Evolutionary conservation across 129 eudicot species (phyloP), one percentile per base, ranked within the genome.

Genomic region (Flaveria ramosissima): DNA sequence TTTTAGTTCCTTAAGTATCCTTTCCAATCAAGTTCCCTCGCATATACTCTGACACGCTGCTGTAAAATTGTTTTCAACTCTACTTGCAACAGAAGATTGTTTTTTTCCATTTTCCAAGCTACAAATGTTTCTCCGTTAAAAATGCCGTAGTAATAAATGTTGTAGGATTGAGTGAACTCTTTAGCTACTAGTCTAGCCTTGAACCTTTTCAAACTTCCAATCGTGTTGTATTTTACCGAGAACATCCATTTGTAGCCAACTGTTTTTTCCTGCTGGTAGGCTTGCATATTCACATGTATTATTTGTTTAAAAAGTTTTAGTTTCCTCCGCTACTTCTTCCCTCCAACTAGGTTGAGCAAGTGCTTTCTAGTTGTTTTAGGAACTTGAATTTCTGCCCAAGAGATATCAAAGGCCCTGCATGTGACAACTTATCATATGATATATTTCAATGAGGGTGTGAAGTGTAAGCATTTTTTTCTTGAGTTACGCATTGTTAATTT

Each of bases 121-220:
- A 14, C 43, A 7, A 62, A 62, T 36, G 30, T 14, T 26, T 23
- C 68, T 13, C 45, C 43, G 41, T 12, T 2, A 68, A 30, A 30
- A 30, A 43, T 4, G 73, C 21, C 73, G 7, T 26, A 9, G 10
- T 68, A 43, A 14, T 68, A 39, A 2, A 23, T 24, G 7, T 56
- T 48, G 9, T 43, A 21, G 36, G 39, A 21, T 45, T 45, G 30
- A 12, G 30, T n/a, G 11, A 68, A 68, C 11, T 17, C 57, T 9
- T 68, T 68, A 12, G 56, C 73, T 15, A 45, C 57, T 7, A 68
- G 8, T 10, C 73, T 68, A 42, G 73, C 56, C 12, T 68, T 45
- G 17, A 68, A 45, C 23, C 73, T 6, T 1, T 16, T 27, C 16
- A 63, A 21, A 15, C 46, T 63, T 15, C 69, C 69, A 63, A 13